Evolutionary conservation across 495 filamentous ascomycete species (phyloP), one percentile per base, ranked within the genome.

Genomic region (Xylaria flabelliformis): DNA sequence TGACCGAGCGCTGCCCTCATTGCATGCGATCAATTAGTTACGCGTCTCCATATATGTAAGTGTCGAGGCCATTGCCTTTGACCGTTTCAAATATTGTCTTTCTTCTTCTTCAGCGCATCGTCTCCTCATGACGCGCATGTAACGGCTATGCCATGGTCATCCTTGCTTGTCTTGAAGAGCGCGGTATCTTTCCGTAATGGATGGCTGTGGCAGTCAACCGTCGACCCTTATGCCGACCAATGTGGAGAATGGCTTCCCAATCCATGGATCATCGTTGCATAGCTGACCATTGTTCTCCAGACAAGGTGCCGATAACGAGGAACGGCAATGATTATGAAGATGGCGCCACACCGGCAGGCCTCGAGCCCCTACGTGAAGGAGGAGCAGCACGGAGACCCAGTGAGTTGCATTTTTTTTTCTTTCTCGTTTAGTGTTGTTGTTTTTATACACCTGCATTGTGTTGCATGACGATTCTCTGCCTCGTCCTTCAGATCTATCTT

Each of bases 261-360:
- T 34, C 9, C 70, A 72, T 72, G 70, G 70, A 72, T 72, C 19
- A 67, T 72, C 36, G 64, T 36, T 72, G 64, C 41, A 44, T 29
- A 51, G 41, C 59, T 67, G 65, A 65, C 72, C 69, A 67, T 69
- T 69, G 32, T 68, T 70, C 46, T 73, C 41, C 72, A 77, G 44
- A 75, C 61, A 58, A 69, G 67, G 72, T 36, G 71, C 72, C 48
- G 50, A 71, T 65, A 70, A 48, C 39, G 68, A 69, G 64, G 41
- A 44, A 66, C 61, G 61, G 64, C 68, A 70, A 77, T 78, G 74
- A 66, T 76, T 72, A 77, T 74, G 75, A 79, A 79, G 74, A 79
- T 79, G 77, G 74, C 72, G 15, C 77, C 77, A 74, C 77, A 78
- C 72, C 68, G 77, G 69, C 77, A 79, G 67, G 74, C 69, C 67